Conservation (phyloP, 306 rosid genomes). For the Vigna angularis region DNA sequence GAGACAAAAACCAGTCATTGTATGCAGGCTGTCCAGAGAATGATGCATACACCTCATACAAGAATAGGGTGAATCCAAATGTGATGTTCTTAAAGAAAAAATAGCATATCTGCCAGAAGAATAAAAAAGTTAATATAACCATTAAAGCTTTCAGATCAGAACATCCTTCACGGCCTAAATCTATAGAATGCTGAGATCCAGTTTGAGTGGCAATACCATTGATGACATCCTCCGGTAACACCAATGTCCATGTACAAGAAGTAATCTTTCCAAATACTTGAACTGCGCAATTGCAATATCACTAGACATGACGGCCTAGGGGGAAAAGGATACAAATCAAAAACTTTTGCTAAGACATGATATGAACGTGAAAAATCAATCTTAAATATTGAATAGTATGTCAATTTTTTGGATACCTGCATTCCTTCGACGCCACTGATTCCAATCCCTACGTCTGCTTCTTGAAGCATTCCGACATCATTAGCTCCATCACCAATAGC, state of each 20-base stretch:
- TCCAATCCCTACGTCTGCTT: conserved; percentile 93
- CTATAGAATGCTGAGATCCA: conserved; percentile 20
- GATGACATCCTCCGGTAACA: conserved; percentile 86
- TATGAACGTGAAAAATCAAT: conserved; percentile 29
- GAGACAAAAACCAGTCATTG: conserved; percentile 91
- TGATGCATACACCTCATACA: conserved; percentile 74
- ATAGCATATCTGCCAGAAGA: conserved; percentile 80
- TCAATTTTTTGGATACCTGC: conserved; percentile 65
- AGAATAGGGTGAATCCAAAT: conserved; percentile 85
- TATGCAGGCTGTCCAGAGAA: conserved; percentile 85
- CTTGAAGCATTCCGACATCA: conserved; percentile 98
- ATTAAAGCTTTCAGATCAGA: conserved; percentile 16
- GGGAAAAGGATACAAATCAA: background rate
- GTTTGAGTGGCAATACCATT: conserved; percentile 66
- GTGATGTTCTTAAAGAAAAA: conserved; percentile 90
- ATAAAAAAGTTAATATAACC: conserved; percentile 40
- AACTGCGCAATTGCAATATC: conserved; percentile 94
- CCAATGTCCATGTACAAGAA: conserved; percentile 98
- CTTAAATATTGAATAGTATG: conserved; percentile 5
- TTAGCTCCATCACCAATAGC: conserved; percentile 96
- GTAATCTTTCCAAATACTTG: conserved; percentile 78
- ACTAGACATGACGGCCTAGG: conserved; percentile 95
- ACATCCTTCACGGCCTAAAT: conserved; percentile 8
- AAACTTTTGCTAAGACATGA: background rate
- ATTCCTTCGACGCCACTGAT: conserved; percentile 96